Percentiles rank a stretch among this genome's conserved stretches.
phyloP scores from a whole-genome alignment of 768 basidiomycete species.

The Lanmaoa rubissima region DNA sequence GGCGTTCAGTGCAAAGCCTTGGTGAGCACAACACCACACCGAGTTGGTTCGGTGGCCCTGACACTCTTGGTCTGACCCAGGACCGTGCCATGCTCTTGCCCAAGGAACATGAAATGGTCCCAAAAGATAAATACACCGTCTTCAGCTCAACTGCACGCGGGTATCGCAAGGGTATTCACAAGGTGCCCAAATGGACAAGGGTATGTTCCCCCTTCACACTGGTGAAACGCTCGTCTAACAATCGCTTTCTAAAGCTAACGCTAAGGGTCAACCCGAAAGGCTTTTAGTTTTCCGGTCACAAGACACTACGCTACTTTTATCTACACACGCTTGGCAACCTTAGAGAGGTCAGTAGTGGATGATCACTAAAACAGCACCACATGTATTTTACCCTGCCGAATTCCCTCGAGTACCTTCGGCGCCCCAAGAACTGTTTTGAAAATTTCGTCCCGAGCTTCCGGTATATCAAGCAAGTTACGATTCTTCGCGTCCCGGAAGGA shows the following conservation, averaged over 20 bases:
- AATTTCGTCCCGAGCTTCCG: slow-evolving; percentile 79
- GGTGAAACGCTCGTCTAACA: slow-evolving; percentile 3
- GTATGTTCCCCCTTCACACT: slow-evolving; percentile 43
- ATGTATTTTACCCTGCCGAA: slow-evolving; percentile 71
- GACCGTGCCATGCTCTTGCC: slow-evolving; percentile 76
- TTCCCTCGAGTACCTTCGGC: slow-evolving; percentile 56
- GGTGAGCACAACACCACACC: slow-evolving; percentile 45
- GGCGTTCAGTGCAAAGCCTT: slow-evolving; percentile 77
- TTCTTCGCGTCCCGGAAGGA: slow-evolving; percentile 75
- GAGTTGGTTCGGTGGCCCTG: not conserved
- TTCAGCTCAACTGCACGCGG: slow-evolving; percentile 68
- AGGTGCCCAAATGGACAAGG: slow-evolving; percentile 96
- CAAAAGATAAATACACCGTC: slow-evolving; percentile 94
- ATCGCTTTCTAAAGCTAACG: slow-evolving; percentile 56
- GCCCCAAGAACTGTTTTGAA: slow-evolving; percentile 72
- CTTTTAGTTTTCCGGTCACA: slow-evolving; percentile 70
- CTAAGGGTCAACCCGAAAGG: slow-evolving; percentile 87
- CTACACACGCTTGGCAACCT: not conserved
- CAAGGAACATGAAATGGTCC: slow-evolving; percentile 89
- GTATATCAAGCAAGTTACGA: slow-evolving; percentile 73
- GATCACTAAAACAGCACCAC: slow-evolving; percentile 69
- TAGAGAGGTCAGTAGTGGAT: not conserved
- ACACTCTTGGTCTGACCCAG: slow-evolving; percentile 38
- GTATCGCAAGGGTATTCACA: slow-evolving; percentile 94
- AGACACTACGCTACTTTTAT: slow-evolving; percentile 11